Conservation (phyloP, 257 asterid species). For the Fraxinus excelsior region DNA sequence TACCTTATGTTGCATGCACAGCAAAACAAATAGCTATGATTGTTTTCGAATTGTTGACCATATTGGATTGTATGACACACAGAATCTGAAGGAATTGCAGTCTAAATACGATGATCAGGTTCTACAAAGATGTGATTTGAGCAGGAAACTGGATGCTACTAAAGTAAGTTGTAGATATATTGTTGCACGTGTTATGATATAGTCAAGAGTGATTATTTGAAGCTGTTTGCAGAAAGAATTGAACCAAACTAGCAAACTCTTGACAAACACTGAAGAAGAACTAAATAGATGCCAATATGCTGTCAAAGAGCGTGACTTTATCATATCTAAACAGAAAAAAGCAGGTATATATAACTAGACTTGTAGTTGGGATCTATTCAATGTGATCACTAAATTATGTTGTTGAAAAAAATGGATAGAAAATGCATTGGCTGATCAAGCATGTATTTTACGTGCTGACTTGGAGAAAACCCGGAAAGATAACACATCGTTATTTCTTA, state of each 20-base stretch:
- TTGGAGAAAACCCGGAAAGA: slow-evolving; percentile 75
- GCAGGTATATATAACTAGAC: slow-evolving; percentile 42
- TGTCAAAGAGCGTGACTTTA: slow-evolving; percentile 69
- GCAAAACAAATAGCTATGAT: neutral
- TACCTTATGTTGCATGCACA: slow-evolving; percentile 5
- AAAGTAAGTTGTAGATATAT: slow-evolving; percentile 44
- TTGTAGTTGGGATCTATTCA: slow-evolving; percentile 8
- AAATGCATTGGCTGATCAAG: slow-evolving; percentile 81
- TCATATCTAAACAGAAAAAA: slow-evolving; percentile 80
- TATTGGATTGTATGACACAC: slow-evolving; percentile 21
- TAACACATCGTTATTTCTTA: slow-evolving; percentile 58
- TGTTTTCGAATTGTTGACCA: neutral
- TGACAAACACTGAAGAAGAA: slow-evolving; percentile 66
- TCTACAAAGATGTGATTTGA: slow-evolving; percentile 60
- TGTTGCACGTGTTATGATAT: neutral
- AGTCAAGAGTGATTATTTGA: slow-evolving; percentile 30
- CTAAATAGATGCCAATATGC: slow-evolving; percentile 54
- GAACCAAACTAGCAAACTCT: slow-evolving; percentile 49
- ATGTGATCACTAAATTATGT: slow-evolving; percentile 19
- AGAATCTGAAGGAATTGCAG: slow-evolving; percentile 71
- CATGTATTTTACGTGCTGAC: slow-evolving; percentile 74
- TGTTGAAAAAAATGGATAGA: slow-evolving; percentile 41
- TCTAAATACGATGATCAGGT: slow-evolving; percentile 55
- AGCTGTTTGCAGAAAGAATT: slow-evolving; percentile 58
- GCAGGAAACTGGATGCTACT: slow-evolving; percentile 60